Evolutionary conservation across 192 early-diverging fungal genomes (phyloP).

Genomic region (Podila verticillata): DNA sequence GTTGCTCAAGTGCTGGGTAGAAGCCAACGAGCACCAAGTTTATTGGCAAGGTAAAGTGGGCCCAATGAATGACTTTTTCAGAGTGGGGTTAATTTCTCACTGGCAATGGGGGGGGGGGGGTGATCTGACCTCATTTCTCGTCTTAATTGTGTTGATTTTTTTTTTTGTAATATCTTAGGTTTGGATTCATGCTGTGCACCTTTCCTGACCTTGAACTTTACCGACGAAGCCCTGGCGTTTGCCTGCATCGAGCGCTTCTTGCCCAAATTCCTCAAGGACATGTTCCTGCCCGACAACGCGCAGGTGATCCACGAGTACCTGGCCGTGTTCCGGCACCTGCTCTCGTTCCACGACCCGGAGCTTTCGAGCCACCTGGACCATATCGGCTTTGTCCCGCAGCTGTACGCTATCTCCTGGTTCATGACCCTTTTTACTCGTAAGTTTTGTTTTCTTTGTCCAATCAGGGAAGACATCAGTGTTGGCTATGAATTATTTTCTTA

Average conservation of each 20-base stretch:
- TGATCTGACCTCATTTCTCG: conserved; percentile 1
- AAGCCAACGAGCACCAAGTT: conserved; percentile 66
- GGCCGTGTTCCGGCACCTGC: conserved; percentile 68
- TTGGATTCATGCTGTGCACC: conserved; percentile 81
- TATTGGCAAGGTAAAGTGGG: conserved; percentile 82
- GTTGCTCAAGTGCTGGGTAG: conserved; percentile 68
- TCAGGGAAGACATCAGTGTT: not conserved
- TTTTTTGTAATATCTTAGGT: conserved; percentile 44
- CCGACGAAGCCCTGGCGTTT: conserved; percentile 79
- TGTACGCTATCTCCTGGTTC: conserved; percentile 87
- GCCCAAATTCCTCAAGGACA: conserved; percentile 70
- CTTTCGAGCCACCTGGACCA: conserved; percentile 68
- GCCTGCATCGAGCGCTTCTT: conserved; percentile 71
- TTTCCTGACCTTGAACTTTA: conserved; percentile 80
- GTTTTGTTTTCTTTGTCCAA: conserved; percentile 5
- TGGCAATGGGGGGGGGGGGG: not conserved
- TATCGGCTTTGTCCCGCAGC: conserved; percentile 72
- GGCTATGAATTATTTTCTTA: not conserved
- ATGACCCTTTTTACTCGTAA: conserved; percentile 86
- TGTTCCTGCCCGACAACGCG: conserved; percentile 79
- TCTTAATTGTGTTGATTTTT: no score
- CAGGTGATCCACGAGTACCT: conserved; percentile 76
- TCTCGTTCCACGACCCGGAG: conserved; percentile 80
- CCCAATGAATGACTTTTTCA: not conserved
- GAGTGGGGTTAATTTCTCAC: not conserved